phyloP scores from a whole-genome alignment of 495 filamentous ascomycete genomes.

The Penicillium riverlandense region DNA sequence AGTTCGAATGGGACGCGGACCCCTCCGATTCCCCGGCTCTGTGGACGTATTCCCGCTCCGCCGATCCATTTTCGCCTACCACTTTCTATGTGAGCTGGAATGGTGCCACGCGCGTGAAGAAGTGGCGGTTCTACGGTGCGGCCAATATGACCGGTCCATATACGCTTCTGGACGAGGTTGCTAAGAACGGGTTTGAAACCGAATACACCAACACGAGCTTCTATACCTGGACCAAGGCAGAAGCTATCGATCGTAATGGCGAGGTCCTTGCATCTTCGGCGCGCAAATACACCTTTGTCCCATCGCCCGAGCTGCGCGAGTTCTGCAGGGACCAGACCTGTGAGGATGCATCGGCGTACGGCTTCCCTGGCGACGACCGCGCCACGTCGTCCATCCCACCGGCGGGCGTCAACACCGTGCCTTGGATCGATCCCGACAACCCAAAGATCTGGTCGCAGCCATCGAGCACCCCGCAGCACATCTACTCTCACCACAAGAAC shows the following conservation, averaged over 20 bases:
- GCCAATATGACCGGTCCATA: conserved; percentile 25
- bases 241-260: conserved; percentile 28
- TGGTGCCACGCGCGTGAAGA: conserved; percentile 35
- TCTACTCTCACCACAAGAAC: neutral
- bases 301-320: conserved; percentile 27
- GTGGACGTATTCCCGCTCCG: conserved; percentile 33
- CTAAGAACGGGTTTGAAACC: conserved; percentile 37
- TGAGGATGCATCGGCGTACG: conserved; percentile 25
- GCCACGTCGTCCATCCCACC: conserved; percentile 24
- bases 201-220: conserved; percentile 23
- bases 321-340: conserved; percentile 29
- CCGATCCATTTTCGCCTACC: conserved; percentile 19
- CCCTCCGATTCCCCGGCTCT: conserved; percentile 37
- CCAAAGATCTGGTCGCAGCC: conserved; percentile 17
- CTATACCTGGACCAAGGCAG: conserved; percentile 29
- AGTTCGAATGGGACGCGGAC: conserved; percentile 38
- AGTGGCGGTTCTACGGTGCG: conserved; percentile 36
- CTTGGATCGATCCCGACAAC: conserved; percentile 31
- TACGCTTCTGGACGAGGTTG: conserved; percentile 19
- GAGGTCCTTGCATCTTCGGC: conserved; percentile 26
- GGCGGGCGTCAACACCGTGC: conserved; percentile 32
- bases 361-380: conserved; percentile 27
- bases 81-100: conserved; percentile 44
- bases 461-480: conserved; percentile 6
- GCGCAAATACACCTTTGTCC: conserved; percentile 34